Evolutionary conservation across 495 filamentous ascomycete species (phyloP), one percentile per base, ranked within the genome.

Genomic region (Tetracladium setigerum): DNA sequence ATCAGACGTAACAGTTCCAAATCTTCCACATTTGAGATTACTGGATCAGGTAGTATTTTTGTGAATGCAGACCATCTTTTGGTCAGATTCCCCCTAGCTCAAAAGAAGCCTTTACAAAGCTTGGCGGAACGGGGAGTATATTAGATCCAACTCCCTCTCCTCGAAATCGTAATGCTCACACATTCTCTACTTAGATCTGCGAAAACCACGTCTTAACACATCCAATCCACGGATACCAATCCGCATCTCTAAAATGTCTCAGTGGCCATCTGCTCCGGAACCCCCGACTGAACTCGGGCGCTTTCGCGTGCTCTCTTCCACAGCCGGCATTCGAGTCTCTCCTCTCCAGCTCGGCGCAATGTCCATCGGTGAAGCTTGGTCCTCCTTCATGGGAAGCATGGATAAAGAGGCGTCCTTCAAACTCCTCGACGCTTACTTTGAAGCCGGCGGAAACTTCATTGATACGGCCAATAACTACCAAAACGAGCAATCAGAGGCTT

Each of bases 401-500:
- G 60, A 49, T 57, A 81, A 82, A 49, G 69, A 81, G 30, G 62
- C 61, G 1, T 58, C 72, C 6, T 79, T 83, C 58, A 62, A 68
- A 47, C 65, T 85, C 11, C 64, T 85, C 17, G 80, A 84, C 58
- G 66, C 61, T 52, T 81, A 71, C 63, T 68, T 73, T 38, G 61
- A 62, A 2, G 60, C 69, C 30, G 81, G 81, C 9, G 82, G 82
- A 38, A 85, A 86, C 63, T 84, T 86, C 65, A 82, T 87, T 56
- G 83, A 87, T 53, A 85, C 80, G 4, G 72, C 79, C 30, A 83
- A 77, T 54, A 70, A 64, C 59, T 88, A 88, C 65, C 79, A 86
- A 50, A 54, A 63, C 30, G 81, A 72, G 39, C 56, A 84, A 46
- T 82, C 78, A 7, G 83, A 86, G 54, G 47, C 47, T 11, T 81